These are phyloP conservation scores for Hordeum pubiflorum DNA, from an alignment of 202 grass and related monocot species.

Conservation along the genomic window DNA sequence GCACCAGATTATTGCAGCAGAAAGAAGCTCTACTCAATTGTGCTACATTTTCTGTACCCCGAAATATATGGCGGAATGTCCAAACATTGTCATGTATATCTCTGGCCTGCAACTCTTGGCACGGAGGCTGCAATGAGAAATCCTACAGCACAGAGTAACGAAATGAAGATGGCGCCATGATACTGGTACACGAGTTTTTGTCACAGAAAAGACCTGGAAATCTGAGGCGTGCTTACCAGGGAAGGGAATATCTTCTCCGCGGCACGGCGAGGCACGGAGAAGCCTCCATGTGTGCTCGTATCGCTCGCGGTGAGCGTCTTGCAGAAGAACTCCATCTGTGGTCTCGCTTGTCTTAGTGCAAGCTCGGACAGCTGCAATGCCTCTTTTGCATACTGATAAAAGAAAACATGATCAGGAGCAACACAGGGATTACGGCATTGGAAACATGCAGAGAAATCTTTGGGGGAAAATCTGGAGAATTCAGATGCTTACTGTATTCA, in stretches of 20 bases:
- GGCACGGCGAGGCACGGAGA: conserved; percentile 93
- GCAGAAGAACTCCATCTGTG: conserved; percentile 89
- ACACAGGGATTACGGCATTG: not conserved
- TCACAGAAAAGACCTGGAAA: not conserved
- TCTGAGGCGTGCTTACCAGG: conserved; percentile 43
- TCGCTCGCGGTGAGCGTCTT: conserved; percentile 97
- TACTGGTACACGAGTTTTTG: not conserved
- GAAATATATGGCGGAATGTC: conserved; percentile 98
- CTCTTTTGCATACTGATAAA: conserved; percentile 83
- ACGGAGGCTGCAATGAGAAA: conserved; percentile 87
- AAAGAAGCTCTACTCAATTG: not conserved
- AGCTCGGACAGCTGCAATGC: conserved; percentile 88
- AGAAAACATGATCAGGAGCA: not conserved
- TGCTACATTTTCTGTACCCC: conserved; percentile 41
- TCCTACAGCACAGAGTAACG: conserved; percentile 39
- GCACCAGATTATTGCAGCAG: not conserved
- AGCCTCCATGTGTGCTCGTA: conserved; percentile 94
- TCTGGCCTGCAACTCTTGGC: conserved; percentile 86
- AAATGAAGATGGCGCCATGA: not conserved
- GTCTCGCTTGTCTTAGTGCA: conserved; percentile 76
- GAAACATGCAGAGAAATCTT: not conserved
- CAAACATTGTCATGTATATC: conserved; percentile 89
- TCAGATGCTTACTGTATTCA: conserved; percentile 64
- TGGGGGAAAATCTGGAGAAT: not conserved
- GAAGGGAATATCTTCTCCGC: conserved; percentile 92